Percentiles rank a stretch among this genome's conserved stretches.
Evolutionary conservation across 352 stramenopile species (phyloP).

Genomic region (Pythium diclinum): DNA sequence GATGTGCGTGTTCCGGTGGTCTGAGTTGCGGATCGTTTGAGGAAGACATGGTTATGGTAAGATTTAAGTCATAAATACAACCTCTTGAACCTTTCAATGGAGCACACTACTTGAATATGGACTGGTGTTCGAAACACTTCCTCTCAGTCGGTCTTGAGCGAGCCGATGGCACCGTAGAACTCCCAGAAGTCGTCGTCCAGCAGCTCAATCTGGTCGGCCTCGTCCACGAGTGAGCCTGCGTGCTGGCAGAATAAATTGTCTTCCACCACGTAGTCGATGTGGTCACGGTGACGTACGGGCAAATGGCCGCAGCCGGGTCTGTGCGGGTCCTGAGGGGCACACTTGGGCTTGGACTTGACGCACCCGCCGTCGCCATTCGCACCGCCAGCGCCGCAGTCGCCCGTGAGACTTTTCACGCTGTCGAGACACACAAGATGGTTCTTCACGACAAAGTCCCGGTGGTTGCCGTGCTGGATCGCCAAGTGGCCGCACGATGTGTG

Average conservation of each 20-base stretch:
- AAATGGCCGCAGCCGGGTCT: constrained; percentile 68
- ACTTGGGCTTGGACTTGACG: constrained; percentile 19
- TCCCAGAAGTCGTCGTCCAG: constrained; percentile 82
- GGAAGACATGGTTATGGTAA: no score
- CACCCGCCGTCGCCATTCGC: constrained; percentile 14
- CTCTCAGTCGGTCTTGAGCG: constrained; percentile 40
- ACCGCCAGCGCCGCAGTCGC: constrained; percentile 25
- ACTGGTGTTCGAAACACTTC: no score
- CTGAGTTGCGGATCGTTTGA: no score
- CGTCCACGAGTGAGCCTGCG: constrained; percentile 43
- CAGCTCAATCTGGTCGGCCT: constrained; percentile 55
- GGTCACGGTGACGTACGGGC: constrained; percentile 68
- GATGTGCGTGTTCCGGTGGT: no score
- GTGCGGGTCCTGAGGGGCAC: constrained; percentile 41
- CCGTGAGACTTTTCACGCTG: constrained; percentile 55
- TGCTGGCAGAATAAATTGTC: constrained; percentile 78
- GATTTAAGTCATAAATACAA: no score
- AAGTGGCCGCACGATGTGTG: constrained; percentile 73
- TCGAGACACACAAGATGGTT: constrained; percentile 81
- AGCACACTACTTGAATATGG: no score
- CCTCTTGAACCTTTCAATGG: no score
- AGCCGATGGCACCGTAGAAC: constrained; percentile 71
- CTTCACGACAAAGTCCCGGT: constrained; percentile 79
- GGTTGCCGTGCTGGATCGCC: constrained; percentile 74
- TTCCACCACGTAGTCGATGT: constrained; percentile 84